Evolutionary conservation across 2,329 filamentous ascomycete genomes (phyloP).

Genomic region (Colletotrichum nymphaeae): DNA sequence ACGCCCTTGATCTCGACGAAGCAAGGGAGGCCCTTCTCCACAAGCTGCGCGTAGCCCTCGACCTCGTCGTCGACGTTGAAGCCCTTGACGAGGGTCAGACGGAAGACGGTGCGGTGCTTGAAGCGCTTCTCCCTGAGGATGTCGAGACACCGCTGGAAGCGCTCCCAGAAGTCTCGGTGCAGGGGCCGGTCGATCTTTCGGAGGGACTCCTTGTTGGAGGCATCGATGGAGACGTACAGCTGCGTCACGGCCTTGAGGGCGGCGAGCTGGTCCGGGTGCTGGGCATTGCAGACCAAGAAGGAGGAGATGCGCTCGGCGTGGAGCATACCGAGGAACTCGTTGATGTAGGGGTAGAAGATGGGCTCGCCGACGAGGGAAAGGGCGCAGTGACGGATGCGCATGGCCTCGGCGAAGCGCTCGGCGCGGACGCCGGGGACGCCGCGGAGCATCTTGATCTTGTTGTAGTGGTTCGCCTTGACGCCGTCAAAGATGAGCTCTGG

Average conservation of each 20-base stretch:
- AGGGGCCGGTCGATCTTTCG: constrained; percentile 91
- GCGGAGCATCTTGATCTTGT: constrained; percentile 97
- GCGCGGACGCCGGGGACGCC: constrained; percentile 93
- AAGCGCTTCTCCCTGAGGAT: constrained; percentile 87
- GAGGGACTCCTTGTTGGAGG: constrained; percentile 87
- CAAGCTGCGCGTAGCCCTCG: constrained; percentile 88
- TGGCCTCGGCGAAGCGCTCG: constrained; percentile 91
- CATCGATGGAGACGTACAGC: constrained; percentile 96
- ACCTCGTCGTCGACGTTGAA: constrained; percentile 98
- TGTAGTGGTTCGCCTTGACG: constrained; percentile 91
- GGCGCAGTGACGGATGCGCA: constrained; percentile 93
- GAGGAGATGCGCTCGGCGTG: constrained; percentile 89
- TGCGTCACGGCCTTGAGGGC: constrained; percentile 89
- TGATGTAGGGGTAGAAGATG: constrained; percentile 99
- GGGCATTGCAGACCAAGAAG: constrained; percentile 96
- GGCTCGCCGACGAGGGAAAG: constrained; percentile 93
- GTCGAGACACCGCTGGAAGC: constrained; percentile 90
- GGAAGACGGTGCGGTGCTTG: constrained; percentile 92
- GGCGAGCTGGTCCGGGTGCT: constrained; percentile 91
- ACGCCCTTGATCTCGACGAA: constrained; percentile 98
- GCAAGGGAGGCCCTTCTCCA: constrained; percentile 86
- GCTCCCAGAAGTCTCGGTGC: constrained; percentile 97
- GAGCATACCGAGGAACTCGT: constrained; percentile 86
- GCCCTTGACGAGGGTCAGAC: constrained; percentile 94
- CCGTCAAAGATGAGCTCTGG: constrained; percentile 91